A percentile compares a stretch with the other conserved stretches of the same genome.
Evolutionary conservation across 495 filamentous ascomycete genomes (phyloP).

Genomic region (Penicillium macrosclerotiorum): DNA sequence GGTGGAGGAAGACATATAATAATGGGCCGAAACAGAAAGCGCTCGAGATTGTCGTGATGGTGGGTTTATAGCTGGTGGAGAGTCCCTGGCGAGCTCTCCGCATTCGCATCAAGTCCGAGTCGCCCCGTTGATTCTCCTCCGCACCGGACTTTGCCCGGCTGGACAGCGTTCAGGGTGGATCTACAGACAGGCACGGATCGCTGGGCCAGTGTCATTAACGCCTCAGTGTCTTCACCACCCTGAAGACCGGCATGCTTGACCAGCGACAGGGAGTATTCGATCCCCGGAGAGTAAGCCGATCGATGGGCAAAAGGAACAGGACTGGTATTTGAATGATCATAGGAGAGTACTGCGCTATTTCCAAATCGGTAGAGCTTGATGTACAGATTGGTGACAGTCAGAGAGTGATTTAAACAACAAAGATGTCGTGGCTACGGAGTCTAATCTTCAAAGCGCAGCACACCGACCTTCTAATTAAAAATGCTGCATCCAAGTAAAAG

Average conservation of each 20-base stretch:
- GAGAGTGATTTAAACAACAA: no score
- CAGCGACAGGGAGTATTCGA: no score
- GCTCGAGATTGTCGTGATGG: conserved; percentile 1
- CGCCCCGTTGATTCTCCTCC: conserved; percentile 19
- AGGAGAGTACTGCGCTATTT: no score
- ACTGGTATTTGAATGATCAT: no score
- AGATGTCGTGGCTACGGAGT: no score
- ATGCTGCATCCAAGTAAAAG: no score
- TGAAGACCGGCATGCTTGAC: background rate
- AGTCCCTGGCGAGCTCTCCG: conserved; percentile 29
- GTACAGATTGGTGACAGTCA: no score
- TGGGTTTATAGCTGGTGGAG: conserved; percentile 19
- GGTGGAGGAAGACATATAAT: background rate
- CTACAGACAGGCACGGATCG: conserved; percentile 4
- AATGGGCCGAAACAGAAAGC: background rate
- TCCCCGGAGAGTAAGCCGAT: no score
- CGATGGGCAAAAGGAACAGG: no score
- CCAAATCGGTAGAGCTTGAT: no score
- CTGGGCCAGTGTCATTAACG: background rate
- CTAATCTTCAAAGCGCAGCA: no score
- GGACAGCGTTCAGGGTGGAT: conserved; percentile 13
- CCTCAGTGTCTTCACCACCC: background rate
- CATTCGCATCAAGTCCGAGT: conserved; percentile 45
- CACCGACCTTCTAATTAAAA: no score
- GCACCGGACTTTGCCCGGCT: conserved; percentile 38